Base-by-base conservation (phyloP, 768 basidiomycete genomes). In the Kondoa subrosea region DNA sequence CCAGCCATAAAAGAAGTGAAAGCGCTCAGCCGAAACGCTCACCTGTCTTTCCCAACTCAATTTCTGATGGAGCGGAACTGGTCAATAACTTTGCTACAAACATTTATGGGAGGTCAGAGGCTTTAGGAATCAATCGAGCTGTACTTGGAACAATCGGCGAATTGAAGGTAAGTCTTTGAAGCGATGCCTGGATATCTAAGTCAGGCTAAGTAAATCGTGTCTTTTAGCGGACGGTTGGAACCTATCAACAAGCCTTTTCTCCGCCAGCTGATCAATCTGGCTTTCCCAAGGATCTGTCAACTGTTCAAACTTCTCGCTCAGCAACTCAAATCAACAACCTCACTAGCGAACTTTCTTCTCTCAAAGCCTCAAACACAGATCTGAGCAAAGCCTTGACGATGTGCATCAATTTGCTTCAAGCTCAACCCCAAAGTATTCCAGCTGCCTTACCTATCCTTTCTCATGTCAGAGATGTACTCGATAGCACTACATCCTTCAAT, bases 61-160 rank as follows among this genome's bases (percentile, higher is more conserved):
- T 71, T 12, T 61, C 66, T 2, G 64, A 65, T 27, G 57, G 64
- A 0, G 27, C 8, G 15, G 68, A 66, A 3, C n/a, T 69, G 27
- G 63, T 72, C 0, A 68, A 69, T 2, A 70, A 71, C 33, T 25
- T 74, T 1, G 74, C 73, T 1, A 73, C 72, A 58, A 72, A 71
- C 0, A 66, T 74, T 0, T 71, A 71, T 56, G 74, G 66, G 4
- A 17, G 71, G 3, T 66, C 70, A 0, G 74, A 74, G 59, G 72
- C 74, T 3, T 27, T 74, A 16, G 74, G 74, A 1, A 74, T 74
- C 71, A 72, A 72, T 65, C 71, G 70, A 66, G 74, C 73, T 0
- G 27, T 74, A 32, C 56, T 65, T 16, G 71, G 70, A 0, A 70
- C 69, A 2, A 66, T 72, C 61, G 64, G 68, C 33, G 74, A 73